phyloP scores from a whole-genome alignment of 495 filamentous ascomycete genomes.

The Terfezia boudieri region DNA sequence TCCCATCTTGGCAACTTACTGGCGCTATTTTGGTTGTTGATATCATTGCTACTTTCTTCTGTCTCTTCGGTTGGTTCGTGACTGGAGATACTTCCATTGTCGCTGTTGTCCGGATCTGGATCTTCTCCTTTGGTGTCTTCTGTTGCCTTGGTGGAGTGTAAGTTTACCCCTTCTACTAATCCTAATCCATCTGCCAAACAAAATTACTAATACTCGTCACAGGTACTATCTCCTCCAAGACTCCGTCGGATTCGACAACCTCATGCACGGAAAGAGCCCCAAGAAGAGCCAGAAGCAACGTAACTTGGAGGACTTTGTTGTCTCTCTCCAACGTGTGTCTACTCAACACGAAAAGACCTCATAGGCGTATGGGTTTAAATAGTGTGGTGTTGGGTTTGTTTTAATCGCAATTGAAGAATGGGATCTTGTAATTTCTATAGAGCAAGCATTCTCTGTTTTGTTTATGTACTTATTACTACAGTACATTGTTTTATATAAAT shows the following conservation, averaged over 20 bases:
- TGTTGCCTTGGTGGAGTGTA: slow-evolving; percentile 37
- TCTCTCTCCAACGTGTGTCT: slow-evolving; percentile 65
- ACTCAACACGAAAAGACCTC: slow-evolving; percentile 58
- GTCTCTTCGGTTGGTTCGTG: slow-evolving; percentile 59
- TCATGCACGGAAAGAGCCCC: slow-evolving; percentile 72
- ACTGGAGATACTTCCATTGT: slow-evolving; percentile 45
- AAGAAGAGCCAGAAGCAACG: slow-evolving; percentile 54
- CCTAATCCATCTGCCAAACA: slow-evolving; percentile 21
- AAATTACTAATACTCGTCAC: slow-evolving; percentile 11
- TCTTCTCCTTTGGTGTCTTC: slow-evolving; percentile 73
- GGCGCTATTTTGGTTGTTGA: slow-evolving; percentile 62
- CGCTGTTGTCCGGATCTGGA: slow-evolving; percentile 66
- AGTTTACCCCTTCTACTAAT: slow-evolving; percentile 1
- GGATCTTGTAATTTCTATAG: no score
- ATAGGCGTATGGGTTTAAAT: background rate
- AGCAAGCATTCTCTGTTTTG: no score
- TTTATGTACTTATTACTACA: no score
- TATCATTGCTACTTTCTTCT: slow-evolving; percentile 61
- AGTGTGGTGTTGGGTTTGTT: no score
- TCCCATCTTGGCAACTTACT: slow-evolving; percentile 60
- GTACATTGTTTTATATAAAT: no score
- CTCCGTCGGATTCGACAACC: slow-evolving; percentile 59
- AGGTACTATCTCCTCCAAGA: slow-evolving; percentile 54
- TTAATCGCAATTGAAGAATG: no score
- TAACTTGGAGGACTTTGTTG: slow-evolving; percentile 66